Percentiles rank a stretch among this genome's conserved stretches.
phyloP scores from a whole-genome alignment of 2,329 filamentous ascomycete species.

The Clarireedia homoeocarpa region DNA sequence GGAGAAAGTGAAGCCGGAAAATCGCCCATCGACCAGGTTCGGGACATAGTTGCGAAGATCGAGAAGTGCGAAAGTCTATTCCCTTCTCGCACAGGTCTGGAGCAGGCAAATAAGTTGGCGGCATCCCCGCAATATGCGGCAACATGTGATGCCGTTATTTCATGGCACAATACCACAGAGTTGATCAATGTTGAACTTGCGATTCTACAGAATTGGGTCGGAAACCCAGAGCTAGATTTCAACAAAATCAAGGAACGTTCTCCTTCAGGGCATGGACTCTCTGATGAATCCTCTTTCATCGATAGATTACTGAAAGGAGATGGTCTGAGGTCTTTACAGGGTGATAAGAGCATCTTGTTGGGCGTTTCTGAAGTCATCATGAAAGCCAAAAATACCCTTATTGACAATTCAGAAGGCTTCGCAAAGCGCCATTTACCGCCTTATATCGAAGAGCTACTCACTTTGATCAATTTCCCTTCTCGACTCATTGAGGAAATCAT shows the following conservation, averaged over 20 bases:
- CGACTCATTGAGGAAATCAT: constrained; percentile 96
- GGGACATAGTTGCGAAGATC: constrained; percentile 82
- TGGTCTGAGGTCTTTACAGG: constrained; percentile 83
- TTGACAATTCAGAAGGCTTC: constrained; percentile 77
- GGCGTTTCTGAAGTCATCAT: constrained; percentile 79
- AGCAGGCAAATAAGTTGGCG: constrained; percentile 66
- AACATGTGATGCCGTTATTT: constrained; percentile 80
- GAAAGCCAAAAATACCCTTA: constrained; percentile 89
- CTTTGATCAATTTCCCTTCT: constrained; percentile 93
- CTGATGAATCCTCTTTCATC: constrained; percentile 87
- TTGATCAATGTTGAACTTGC: constrained; percentile 92
- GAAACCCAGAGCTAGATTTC: constrained; percentile 92
- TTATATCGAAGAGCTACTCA: constrained; percentile 93
- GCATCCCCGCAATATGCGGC: constrained; percentile 70
- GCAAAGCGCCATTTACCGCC: constrained; percentile 84
- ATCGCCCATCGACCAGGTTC: constrained; percentile 78
- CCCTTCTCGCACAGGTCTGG: constrained; percentile 69
- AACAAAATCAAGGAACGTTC: constrained; percentile 64
- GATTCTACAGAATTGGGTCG: constrained; percentile 92
- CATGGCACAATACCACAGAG: constrained; percentile 95
- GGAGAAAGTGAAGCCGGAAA: constrained; percentile 85
- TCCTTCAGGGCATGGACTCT: constrained; percentile 62
- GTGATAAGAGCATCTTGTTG: constrained; percentile 76
- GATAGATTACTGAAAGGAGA: constrained; percentile 95
- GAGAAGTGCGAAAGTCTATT: constrained; percentile 83